Percentiles rank a stretch among this genome's conserved stretches.
Conservation (phyloP, 116 monocot genomes). For the Trichopus zeylanicus region DNA sequence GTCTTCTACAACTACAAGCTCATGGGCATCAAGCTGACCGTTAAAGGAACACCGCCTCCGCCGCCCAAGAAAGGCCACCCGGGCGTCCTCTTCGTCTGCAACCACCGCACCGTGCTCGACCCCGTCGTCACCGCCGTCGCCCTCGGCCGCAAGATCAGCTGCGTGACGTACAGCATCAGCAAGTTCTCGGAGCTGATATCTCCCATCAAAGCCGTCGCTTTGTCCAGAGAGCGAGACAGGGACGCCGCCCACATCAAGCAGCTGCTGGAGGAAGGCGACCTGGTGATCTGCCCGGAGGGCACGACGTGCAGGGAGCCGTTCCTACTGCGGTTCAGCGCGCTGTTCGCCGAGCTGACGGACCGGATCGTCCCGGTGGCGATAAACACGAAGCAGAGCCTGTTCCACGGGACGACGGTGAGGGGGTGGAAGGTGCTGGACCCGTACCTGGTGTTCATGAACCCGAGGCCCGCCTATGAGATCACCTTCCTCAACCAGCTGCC, state of each 20-base stretch:
- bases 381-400: constrained; percentile 22
- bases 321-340: constrained; percentile 34
- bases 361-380: constrained; percentile 37
- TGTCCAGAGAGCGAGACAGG: constrained; percentile 39
- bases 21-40: constrained; percentile 73
- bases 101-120: constrained; percentile 78
- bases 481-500: constrained; percentile 24
- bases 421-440: constrained; percentile 41
- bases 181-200: constrained; percentile 57
- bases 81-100: constrained; percentile 78
- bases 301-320: constrained; percentile 41
- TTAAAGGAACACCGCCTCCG: constrained; percentile 58
- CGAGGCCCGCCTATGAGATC: constrained; percentile 31
- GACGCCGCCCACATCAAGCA: constrained; percentile 36
- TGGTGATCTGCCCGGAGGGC: constrained; percentile 36
- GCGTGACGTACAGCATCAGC: constrained; percentile 67
- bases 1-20: constrained; percentile 61
- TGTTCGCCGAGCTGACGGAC: constrained; percentile 36
- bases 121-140: constrained; percentile 49
- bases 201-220: constrained; percentile 43
- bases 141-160: constrained; percentile 47
- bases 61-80: constrained; percentile 52
- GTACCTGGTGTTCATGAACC: too few species aligned
- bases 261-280: constrained; percentile 37
- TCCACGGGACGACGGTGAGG: constrained; percentile 26